These are phyloP conservation scores for Nepenthes mirabilis DNA, from an alignment of 148 eudicot genomes.

Conservation along the genomic window DNA sequence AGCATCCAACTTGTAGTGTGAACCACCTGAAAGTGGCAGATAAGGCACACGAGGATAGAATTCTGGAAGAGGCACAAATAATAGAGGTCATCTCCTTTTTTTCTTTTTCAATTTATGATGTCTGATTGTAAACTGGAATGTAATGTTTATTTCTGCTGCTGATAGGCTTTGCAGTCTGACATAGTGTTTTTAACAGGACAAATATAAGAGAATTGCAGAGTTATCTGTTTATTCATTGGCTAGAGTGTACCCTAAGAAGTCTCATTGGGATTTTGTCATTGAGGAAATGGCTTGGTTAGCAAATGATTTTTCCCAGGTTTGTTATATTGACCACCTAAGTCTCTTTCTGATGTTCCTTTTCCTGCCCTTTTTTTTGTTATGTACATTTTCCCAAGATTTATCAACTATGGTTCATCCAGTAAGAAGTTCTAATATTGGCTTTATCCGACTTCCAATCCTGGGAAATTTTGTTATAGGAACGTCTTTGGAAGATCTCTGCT, in stretches of 20 bases:
- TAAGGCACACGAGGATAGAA: constrained; percentile 69
- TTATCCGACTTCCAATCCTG: too few species aligned
- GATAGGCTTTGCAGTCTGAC: background rate
- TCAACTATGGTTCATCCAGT: too few species aligned
- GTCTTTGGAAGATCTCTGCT: constrained; percentile 77
- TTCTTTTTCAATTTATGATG: background rate
- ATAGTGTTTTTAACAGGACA: constrained; percentile 37
- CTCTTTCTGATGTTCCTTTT: background rate
- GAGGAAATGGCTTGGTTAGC: constrained; percentile 99
- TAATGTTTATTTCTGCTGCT: too few species aligned
- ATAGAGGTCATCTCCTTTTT: constrained; percentile 55
- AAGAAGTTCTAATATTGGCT: too few species aligned
- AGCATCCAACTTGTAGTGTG: constrained; percentile 29
- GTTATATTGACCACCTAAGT: background rate
- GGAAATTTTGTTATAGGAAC: constrained; percentile 42
- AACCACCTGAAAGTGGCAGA: constrained; percentile 24
- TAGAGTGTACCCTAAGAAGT: constrained; percentile 29
- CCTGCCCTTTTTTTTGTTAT: background rate
- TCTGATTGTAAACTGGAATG: background rate
- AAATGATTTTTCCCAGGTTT: constrained; percentile 95
- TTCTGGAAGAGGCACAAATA: constrained; percentile 75
- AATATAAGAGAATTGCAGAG: constrained; percentile 67
- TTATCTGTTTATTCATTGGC: constrained; percentile 38
- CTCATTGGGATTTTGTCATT: constrained; percentile 87
- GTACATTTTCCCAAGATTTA: too few species aligned